Percentiles rank a stretch among this genome's conserved stretches.
phyloP scores from a whole-genome alignment of 225 moss, liverwort and hornwort genomes.

The Takakia lepidozioides region DNA sequence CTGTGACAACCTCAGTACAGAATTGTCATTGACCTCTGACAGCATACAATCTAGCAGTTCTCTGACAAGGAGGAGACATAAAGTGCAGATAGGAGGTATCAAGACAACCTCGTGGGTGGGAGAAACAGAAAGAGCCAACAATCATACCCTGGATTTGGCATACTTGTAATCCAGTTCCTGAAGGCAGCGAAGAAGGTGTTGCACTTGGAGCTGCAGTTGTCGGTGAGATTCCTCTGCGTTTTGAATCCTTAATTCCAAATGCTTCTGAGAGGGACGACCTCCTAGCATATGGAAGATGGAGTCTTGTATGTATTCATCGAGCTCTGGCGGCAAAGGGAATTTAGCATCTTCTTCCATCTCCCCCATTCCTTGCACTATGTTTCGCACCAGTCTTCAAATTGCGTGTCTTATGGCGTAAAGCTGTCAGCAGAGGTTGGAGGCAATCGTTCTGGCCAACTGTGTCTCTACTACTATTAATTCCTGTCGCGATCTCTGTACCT shows the following conservation, averaged over 20 bases:
- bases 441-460: too few species aligned
- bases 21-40: too few species aligned
- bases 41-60: neutral
- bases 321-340: slow-evolving; percentile 33
- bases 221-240: slow-evolving; percentile 65
- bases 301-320: slow-evolving; percentile 58
- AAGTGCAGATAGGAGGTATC: neutral
- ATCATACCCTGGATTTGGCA: slow-evolving; percentile 61
- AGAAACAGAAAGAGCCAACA: neutral
- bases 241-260: slow-evolving; percentile 37
- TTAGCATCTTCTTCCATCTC: slow-evolving; percentile 21
- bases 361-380: too few species aligned
- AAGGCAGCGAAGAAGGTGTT: slow-evolving; percentile 53
- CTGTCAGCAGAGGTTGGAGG: too few species aligned
- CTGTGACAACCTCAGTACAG: too few species aligned
- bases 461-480: too few species aligned
- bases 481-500: too few species aligned
- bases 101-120: neutral
- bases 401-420: too few species aligned
- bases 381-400: too few species aligned
- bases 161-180: slow-evolving; percentile 64
- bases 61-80: neutral
- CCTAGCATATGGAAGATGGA: slow-evolving; percentile 65
- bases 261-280: slow-evolving; percentile 48
- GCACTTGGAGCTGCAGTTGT: slow-evolving; percentile 58